phyloP scores from a whole-genome alignment of 2,329 filamentous ascomycete species.

The Chrysosphaeria jannelii region DNA sequence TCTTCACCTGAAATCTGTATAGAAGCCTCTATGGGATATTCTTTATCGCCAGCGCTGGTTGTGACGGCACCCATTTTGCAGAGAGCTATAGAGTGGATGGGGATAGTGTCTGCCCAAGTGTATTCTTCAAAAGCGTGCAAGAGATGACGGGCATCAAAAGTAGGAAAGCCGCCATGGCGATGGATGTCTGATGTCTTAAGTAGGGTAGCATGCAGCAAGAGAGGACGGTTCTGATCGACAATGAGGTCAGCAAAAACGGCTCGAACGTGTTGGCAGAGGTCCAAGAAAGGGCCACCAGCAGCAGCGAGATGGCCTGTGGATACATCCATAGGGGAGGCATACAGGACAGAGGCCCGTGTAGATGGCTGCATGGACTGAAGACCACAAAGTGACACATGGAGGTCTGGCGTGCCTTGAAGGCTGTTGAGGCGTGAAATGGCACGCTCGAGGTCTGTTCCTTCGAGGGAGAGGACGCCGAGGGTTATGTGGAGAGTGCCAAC shows the following conservation, averaged over 20 bases:
- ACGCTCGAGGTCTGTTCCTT: slow-evolving; percentile 10
- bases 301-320: slow-evolving; percentile 15
- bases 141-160: slow-evolving; percentile 23
- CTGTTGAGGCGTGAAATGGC: not conserved
- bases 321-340: slow-evolving; percentile 26
- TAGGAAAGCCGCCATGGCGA: slow-evolving; percentile 5
- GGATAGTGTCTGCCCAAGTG: slow-evolving; percentile 38
- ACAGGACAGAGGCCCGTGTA: slow-evolving; percentile 26
- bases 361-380: slow-evolving; percentile 30
- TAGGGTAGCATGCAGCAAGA: slow-evolving; percentile 61
- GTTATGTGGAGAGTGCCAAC: slow-evolving; percentile 63
- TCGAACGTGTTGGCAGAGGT: slow-evolving; percentile 26
- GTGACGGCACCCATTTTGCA: slow-evolving; percentile 85
- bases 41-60: too few species aligned
- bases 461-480: slow-evolving; percentile 56
- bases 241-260: slow-evolving; percentile 24
- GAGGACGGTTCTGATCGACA: slow-evolving; percentile 23
- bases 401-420: not conserved
- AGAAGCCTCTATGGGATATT: too few species aligned
- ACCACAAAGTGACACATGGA: slow-evolving; percentile 19
- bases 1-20: too few species aligned
- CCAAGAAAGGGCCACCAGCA: slow-evolving; percentile 15
- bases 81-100: slow-evolving; percentile 41
- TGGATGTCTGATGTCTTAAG: slow-evolving; percentile 62
- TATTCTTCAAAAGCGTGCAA: slow-evolving; percentile 30